A percentile compares a stretch with the other conserved stretches of the same genome.
Evolutionary conservation across 129 eudicot species (phyloP).

Genomic region (sunflower (Helianthus annuus)): DNA sequence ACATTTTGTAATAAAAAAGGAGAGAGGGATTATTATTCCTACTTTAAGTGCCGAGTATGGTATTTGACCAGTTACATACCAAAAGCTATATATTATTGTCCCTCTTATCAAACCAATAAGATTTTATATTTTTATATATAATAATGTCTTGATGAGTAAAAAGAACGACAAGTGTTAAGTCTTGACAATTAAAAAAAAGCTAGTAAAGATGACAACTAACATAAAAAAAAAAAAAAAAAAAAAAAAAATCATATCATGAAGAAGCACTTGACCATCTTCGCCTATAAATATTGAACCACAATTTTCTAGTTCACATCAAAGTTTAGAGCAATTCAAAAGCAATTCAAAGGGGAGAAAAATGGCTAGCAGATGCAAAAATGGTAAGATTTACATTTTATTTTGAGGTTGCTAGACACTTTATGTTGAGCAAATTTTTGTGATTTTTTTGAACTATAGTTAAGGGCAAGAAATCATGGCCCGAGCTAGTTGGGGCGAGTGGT

Average conservation of each 20-base stretch:
- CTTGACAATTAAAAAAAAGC: not conserved
- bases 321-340: not conserved
- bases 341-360: not conserved
- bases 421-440: not conserved
- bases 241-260: not conserved
- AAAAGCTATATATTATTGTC: too few relatives aligned
- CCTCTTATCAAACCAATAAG: too few relatives aligned
- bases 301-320: not conserved
- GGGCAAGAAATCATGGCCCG: conserved; percentile 42
- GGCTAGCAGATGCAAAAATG: not conserved
- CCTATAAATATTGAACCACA: not conserved
- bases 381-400: not conserved
- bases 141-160: too few relatives aligned
- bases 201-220: not conserved
- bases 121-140: too few relatives aligned
- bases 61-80: too few relatives aligned
- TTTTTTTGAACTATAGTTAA: conserved; percentile 11
- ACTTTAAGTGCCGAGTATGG: too few relatives aligned
- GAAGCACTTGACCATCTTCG: not conserved
- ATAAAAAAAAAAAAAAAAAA: not conserved
- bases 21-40: too few relatives aligned
- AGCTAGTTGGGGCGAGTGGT: conserved; percentile 27
- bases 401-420: not conserved
- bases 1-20: too few relatives aligned
- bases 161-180: not conserved